Conservation (phyloP, 495 filamentous ascomycete species). For the Penicillium maclennaniae region DNA sequence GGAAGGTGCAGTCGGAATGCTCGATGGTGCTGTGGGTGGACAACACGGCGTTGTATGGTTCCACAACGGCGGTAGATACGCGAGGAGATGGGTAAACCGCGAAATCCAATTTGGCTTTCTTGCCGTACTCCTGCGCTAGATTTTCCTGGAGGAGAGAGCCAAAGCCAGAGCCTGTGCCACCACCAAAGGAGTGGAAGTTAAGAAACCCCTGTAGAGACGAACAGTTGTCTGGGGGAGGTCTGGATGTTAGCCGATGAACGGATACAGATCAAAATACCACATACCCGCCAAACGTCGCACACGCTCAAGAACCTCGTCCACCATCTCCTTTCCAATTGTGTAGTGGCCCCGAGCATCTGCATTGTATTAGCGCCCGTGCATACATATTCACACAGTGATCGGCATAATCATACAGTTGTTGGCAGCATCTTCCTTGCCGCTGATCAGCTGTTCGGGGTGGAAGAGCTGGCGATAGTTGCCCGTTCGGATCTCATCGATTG, state of each 20-base stretch:
- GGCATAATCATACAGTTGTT: slow-evolving; percentile 64
- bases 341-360: slow-evolving; percentile 87
- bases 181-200: slow-evolving; percentile 92
- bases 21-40: slow-evolving; percentile 92
- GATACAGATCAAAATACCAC: slow-evolving; percentile 11
- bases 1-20: slow-evolving; percentile 88
- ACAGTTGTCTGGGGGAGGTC: slow-evolving; percentile 68
- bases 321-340: slow-evolving; percentile 88
- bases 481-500: slow-evolving; percentile 88
- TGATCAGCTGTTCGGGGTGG: slow-evolving; percentile 83
- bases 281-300: slow-evolving; percentile 79
- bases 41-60: slow-evolving; percentile 90
- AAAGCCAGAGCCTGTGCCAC: slow-evolving; percentile 88
- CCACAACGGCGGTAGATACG: slow-evolving; percentile 82
- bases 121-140: slow-evolving; percentile 83
- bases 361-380: slow-evolving; percentile 23
- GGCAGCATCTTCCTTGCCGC: slow-evolving; percentile 89
- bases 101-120: slow-evolving; percentile 95
- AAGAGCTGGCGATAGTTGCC: slow-evolving; percentile 81
- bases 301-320: slow-evolving; percentile 77
- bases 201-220: slow-evolving; percentile 85
- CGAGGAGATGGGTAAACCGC: slow-evolving; percentile 83
- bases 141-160: slow-evolving; percentile 84
- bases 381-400: not conserved
- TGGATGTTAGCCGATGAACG: slow-evolving; percentile 13